Conservation (phyloP, 257 asterid genomes). For the Solanum corneliomulleri region DNA sequence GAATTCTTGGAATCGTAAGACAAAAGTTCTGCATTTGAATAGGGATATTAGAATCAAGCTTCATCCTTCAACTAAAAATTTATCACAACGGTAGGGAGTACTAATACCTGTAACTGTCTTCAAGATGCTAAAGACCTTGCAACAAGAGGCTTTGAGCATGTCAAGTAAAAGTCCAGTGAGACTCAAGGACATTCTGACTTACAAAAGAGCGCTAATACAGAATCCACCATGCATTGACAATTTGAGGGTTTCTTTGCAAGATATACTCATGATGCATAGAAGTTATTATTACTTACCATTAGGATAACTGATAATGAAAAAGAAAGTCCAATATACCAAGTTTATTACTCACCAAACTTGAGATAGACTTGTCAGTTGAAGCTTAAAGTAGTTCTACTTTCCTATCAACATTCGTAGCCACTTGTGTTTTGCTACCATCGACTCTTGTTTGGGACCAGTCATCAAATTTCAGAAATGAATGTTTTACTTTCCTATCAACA, state of each 20-base stretch:
- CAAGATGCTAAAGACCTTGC: background rate
- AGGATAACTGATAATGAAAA: background rate
- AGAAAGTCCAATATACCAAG: background rate
- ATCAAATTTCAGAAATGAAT: background rate
- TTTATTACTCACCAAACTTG: background rate
- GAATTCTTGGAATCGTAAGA: background rate
- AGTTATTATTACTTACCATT: background rate
- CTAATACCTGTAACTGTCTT: background rate
- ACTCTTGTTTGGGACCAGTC: background rate
- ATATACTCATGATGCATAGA: background rate
- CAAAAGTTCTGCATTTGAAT: background rate
- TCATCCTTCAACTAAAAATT: background rate
- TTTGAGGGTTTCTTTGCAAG: background rate
- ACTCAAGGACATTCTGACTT: background rate
- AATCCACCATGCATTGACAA: background rate
- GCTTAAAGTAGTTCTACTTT: background rate
- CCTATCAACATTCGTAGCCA: background rate
- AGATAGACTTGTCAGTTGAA: background rate
- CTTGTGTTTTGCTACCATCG: background rate
- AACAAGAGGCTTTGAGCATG: background rate
- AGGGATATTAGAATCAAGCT: background rate
- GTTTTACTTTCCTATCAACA: background rate
- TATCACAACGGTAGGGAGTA: background rate
- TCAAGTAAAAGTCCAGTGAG: background rate
- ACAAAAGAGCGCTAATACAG: background rate